Evolutionary conservation across 805 yeast genomes (phyloP), one percentile per base, ranked within the genome.

Genomic region (Cyberlindnera subsufficiens): DNA sequence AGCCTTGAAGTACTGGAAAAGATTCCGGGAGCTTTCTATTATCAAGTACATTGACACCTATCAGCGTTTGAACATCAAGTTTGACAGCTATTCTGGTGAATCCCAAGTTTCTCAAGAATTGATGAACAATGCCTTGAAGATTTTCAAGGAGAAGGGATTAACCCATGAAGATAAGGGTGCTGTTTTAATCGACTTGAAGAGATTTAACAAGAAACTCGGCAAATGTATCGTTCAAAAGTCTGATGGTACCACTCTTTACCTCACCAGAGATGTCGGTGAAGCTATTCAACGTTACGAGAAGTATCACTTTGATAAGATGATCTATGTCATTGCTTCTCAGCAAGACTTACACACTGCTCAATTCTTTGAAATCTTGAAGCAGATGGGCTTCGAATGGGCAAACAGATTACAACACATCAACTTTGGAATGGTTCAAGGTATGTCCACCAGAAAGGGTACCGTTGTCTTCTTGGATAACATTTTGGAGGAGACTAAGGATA

Each of bases 371-470:
- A 87, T 89, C 53, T 72, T 93, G 61, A 90, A 90, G 57, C 86
- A 86, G 67, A 77, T 91, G 84, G 96, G 87, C 37, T 79, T 74
- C 63, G 82, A 78, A 49, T 93, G 96, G 96, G 90, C 96, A 39
- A 69, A 77, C 50, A 75, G 74, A 45, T 71, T 91, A 55, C 75
- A 74, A 58, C 98, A 91, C 65, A 77, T 93, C 55, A 91, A 85
- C 68, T 93, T 90, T 56, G 99, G 99, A 66, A 85, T 93, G 95
- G 99, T 93, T 39, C 85, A 79, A 60, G 99, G 99, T 56, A 93
- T 93, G 99, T 85, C 96, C 22, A 93, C 99, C 45, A 82, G 99
- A 72, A 86, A 82, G 67, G 99, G 99, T 54, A 93, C 96, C 30
- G 99, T 93, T 49, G 98, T 93, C n/a, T 93, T 93, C 75, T 75